Evolutionary conservation across 1,139 yeast species (phyloP), one percentile per base, ranked within the genome.

Genomic region (Hyphopichia pseudoburtonii): DNA sequence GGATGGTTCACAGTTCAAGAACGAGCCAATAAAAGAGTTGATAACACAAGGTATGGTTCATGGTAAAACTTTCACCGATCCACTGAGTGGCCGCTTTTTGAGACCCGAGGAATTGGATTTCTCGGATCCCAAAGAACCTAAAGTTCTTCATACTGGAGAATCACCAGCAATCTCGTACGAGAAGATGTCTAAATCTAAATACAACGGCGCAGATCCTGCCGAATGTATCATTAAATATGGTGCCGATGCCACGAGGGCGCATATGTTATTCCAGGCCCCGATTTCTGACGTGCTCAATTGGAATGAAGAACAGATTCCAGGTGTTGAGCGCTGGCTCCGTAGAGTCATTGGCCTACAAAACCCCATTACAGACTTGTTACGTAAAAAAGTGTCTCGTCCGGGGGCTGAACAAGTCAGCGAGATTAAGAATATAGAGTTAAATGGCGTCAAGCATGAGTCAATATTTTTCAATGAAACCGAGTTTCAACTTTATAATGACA

Each of bases 41-140:
- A 82, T 92, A 2, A 90, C 97, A 2, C 98, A 90, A 56, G 98
- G 98, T 12, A 92, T 92, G 98, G 98, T 92, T 3, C 97, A 90
- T 47, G 97, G 97, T 2, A 80, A 78, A 52, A 92, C 98, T 0
- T 86, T 60, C 48, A 68, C 73, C 10, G 84, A 89, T 48, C 94
- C 96, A 1, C 62, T 60, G 0, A 82, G 75, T 30, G 95, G 92
- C 0, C 66, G 80, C 41, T 90, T 85, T 53, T 66, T 92, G 45
- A 86, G 78, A 47, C 94, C 95, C 0, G 80, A 82, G 2, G 97
- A 92, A 48, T 41, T 62, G 2, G 82, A 77, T 37, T 36, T 61
- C 2, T 42, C 64, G 1, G 60, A 63, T 28, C 59, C 73, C 0
- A 59, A 57, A 0, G 52, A 59, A 5, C 83, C 85, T 3, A 50